These are phyloP conservation scores for Candida suzukii DNA, from an alignment of 805 yeast genomes.

Conservation along the genomic window DNA sequence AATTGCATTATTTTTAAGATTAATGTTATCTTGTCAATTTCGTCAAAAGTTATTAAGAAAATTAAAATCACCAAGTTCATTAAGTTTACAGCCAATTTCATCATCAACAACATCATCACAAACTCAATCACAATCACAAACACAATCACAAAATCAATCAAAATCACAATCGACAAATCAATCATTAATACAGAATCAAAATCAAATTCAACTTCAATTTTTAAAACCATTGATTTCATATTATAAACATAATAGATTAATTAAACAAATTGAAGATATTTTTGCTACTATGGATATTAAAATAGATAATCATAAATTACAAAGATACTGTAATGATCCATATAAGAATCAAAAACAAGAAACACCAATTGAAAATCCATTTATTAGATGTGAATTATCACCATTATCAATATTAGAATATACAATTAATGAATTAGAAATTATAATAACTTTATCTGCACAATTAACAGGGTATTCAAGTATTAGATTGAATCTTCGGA, in stretches of 20 bases:
- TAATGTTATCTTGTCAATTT: constrained; percentile 57
- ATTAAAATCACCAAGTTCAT: constrained; percentile 39
- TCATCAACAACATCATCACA: constrained; percentile 1
- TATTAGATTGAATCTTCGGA: not conserved
- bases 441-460: constrained; percentile 10
- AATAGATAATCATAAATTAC: constrained; percentile 7
- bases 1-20: constrained; percentile 44
- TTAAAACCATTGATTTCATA: constrained; percentile 54
- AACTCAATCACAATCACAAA: not conserved
- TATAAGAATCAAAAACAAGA: constrained; percentile 1
- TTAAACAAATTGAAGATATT: constrained; percentile 26
- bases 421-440: constrained; percentile 5
- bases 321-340: constrained; percentile 15
- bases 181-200: not conserved
- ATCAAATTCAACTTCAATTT: constrained; percentile 30
- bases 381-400: constrained; percentile 13
- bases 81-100: constrained; percentile 21
- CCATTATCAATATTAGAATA: constrained; percentile 16
- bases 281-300: constrained; percentile 10
- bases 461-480: not conserved
- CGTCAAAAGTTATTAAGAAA: constrained; percentile 35
- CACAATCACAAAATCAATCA: constrained; percentile 5
- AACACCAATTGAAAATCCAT: constrained; percentile 14
- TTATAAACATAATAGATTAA: constrained; percentile 43
- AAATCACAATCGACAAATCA: not conserved